Conservation (phyloP, 352 stramenopile species). For the Phytophthora colocasiae region DNA sequence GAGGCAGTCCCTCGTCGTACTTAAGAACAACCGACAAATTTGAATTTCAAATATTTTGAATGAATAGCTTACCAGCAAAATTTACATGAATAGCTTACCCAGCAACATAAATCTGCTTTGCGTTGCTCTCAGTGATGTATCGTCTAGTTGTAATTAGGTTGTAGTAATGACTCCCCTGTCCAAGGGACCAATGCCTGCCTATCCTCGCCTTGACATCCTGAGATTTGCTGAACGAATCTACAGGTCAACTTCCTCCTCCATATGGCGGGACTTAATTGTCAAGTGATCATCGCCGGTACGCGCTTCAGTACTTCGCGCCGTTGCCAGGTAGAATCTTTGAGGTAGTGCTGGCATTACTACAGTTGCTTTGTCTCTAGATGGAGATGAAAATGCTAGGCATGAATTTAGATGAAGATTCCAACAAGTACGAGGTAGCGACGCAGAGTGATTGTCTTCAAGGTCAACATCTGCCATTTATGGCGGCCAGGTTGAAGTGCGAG, state of each 20-base stretch:
- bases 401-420: too few species aligned
- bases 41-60: too few species aligned
- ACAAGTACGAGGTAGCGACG: background rate
- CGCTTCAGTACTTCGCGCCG: too few species aligned
- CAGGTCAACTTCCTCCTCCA: background rate
- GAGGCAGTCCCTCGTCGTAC: too few species aligned
- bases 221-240: conserved; percentile 30
- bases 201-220: conserved; percentile 8
- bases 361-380: conserved; percentile 2
- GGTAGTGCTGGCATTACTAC: conserved; percentile 12
- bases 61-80: too few species aligned
- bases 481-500: background rate
- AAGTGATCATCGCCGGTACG: conserved; percentile 1
- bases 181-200: background rate
- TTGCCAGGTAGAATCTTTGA: conserved; percentile 13
- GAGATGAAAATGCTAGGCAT: too few species aligned
- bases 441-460: background rate
- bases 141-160: too few species aligned
- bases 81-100: too few species aligned
- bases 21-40: too few species aligned
- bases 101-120: too few species aligned
- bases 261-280: conserved; percentile 4
- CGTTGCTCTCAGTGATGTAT: too few species aligned
- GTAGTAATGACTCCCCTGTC: background rate
- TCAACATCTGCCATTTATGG: too few species aligned